Evolutionary conservation across 345 rosid species (phyloP).

Genomic region (Brassica incana): DNA sequence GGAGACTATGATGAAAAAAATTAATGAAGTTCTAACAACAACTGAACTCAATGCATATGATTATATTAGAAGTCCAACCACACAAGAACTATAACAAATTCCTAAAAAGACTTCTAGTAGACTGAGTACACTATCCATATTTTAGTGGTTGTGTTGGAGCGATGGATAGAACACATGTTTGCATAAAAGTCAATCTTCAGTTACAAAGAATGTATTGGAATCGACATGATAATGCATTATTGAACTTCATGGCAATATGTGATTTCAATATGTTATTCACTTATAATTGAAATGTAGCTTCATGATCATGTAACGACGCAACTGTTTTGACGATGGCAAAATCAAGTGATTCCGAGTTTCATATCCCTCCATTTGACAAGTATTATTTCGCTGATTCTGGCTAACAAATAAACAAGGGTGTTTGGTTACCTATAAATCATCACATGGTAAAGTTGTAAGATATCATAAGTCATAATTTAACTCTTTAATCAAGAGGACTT

Average conservation of each 20-base stretch:
- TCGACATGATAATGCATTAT: not conserved
- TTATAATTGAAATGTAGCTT: not conserved
- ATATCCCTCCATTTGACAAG: not conserved
- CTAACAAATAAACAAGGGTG: not conserved
- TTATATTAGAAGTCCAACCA: no score
- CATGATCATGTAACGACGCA: not conserved
- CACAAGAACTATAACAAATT: no score
- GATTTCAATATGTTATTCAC: not conserved
- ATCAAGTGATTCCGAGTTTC: not conserved
- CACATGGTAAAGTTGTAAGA: not conserved
- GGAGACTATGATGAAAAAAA: not conserved
- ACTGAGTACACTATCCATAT: not conserved
- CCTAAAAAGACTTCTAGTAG: no score
- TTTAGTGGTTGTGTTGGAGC: not conserved
- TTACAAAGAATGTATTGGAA: not conserved
- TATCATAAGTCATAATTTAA: not conserved
- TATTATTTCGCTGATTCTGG: not conserved
- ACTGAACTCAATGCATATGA: not conserved
- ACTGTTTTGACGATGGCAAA: not conserved
- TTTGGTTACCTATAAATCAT: not conserved
- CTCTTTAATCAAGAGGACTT: not conserved
- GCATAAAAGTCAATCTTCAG: not conserved
- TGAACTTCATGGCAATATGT: slow-evolving; percentile 25
- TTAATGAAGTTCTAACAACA: no score
- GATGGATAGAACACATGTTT: not conserved